A percentile compares a stretch with the other conserved stretches of the same genome.
Evolutionary conservation across 768 basidiomycete genomes (phyloP).

Genomic region (Cubamyces lactineus): DNA sequence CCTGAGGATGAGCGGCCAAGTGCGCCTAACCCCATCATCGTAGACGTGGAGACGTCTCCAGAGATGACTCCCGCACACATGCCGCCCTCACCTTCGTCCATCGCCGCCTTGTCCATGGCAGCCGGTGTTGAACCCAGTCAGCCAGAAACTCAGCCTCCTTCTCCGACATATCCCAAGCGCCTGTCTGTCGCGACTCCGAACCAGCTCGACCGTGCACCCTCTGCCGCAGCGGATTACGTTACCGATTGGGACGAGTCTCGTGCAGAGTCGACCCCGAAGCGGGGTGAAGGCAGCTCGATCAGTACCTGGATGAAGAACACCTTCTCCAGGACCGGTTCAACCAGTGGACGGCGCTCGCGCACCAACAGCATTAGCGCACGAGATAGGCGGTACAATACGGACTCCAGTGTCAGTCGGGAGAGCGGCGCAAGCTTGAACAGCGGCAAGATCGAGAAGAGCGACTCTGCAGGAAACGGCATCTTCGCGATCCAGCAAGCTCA

Average conservation of each 20-base stretch:
- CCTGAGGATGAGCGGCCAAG: slow-evolving; percentile 46
- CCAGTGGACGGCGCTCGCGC: slow-evolving; percentile 73
- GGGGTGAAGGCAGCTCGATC: slow-evolving; percentile 53
- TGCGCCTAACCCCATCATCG: slow-evolving; percentile 61
- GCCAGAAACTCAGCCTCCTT: slow-evolving; percentile 52
- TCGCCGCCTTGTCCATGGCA: slow-evolving; percentile 46
- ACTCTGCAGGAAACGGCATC: slow-evolving; percentile 19
- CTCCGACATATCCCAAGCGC: slow-evolving; percentile 56
- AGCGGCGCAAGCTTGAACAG: slow-evolving; percentile 74
- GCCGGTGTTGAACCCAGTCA: slow-evolving; percentile 40
- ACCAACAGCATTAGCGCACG: slow-evolving; percentile 75
- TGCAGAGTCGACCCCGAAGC: slow-evolving; percentile 50
- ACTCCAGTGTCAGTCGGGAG: slow-evolving; percentile 75
- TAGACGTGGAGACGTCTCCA: slow-evolving; percentile 65
- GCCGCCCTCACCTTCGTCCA: slow-evolving; percentile 54
- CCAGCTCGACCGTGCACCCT: slow-evolving; percentile 62
- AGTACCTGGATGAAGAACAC: slow-evolving; percentile 70
- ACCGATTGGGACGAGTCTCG: slow-evolving; percentile 37
- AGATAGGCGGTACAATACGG: slow-evolving; percentile 67
- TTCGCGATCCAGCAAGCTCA: slow-evolving; percentile 45
- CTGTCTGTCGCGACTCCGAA: slow-evolving; percentile 65
- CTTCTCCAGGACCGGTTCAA: slow-evolving; percentile 66
- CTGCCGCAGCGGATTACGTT: slow-evolving; percentile 31
- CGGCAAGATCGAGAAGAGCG: slow-evolving; percentile 59
- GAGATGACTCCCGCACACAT: slow-evolving; percentile 48